Conservation (phyloP, 768 basidiomycete genomes). For the Auriculariales sp. region DNA sequence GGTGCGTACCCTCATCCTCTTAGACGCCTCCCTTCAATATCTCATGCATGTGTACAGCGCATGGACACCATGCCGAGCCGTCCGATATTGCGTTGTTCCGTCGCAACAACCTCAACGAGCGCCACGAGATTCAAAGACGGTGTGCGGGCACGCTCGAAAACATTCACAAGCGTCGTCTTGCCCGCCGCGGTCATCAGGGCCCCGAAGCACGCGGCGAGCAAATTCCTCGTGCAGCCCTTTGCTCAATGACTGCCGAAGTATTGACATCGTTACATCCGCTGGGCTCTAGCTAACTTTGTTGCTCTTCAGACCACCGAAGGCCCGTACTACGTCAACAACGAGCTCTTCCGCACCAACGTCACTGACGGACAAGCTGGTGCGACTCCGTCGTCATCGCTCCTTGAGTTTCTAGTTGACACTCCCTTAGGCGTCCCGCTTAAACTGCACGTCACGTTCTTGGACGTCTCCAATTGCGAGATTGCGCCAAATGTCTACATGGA, state of each 20-base stretch:
- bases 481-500: not conserved
- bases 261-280: too few relatives aligned
- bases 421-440: not conserved
- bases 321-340: slow-evolving; percentile 1
- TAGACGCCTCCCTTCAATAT: too few relatives aligned
- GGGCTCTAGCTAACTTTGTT: too few relatives aligned
- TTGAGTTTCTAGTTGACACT: too few relatives aligned
- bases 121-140: not conserved
- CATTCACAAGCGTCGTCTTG: not conserved
- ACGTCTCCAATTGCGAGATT: not conserved
- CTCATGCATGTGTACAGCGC: too few relatives aligned
- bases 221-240: not conserved
- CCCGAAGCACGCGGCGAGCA: not conserved
- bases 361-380: not conserved
- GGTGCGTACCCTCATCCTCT: too few relatives aligned
- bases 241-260: not conserved
- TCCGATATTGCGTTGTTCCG: not conserved
- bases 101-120: not conserved
- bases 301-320: not conserved
- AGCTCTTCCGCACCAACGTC: not conserved
- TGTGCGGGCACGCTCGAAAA: not conserved
- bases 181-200: not conserved
- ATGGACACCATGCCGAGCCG: not conserved
- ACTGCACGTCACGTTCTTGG: not conserved
- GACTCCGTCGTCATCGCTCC: not conserved